Conservation (phyloP, 306 rosid species). For the Cercis canadensis region DNA sequence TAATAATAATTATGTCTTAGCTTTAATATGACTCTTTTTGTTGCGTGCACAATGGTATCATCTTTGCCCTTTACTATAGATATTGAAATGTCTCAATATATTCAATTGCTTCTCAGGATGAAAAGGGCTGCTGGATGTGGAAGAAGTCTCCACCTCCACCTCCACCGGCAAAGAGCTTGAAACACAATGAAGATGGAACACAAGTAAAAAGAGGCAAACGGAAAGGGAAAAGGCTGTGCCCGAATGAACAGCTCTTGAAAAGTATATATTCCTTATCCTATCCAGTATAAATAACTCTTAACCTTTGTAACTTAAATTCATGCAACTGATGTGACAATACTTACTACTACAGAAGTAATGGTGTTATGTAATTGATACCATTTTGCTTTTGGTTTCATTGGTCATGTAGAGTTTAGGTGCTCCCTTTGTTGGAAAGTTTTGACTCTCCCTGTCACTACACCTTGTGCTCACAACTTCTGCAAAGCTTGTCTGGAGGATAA, state of each 20-base stretch:
- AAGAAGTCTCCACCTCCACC: conserved; percentile 57
- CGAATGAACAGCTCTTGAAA: conserved; percentile 51
- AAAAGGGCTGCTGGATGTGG: conserved; percentile 65
- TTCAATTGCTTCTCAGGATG: conserved; percentile 52
- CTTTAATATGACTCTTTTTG: neutral
- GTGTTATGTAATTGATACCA: neutral
- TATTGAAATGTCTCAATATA: neutral
- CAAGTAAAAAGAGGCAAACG: conserved; percentile 19
- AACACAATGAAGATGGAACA: conserved; percentile 26
- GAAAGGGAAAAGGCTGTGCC: conserved; percentile 10
- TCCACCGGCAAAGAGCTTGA: no score
- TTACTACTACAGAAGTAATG: neutral
- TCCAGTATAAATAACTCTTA: neutral
- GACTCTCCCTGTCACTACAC: conserved; percentile 62
- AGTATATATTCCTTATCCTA: conserved; percentile 37
- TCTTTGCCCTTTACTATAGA: neutral
- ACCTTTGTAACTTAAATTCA: neutral
- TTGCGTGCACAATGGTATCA: neutral
- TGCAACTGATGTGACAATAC: neutral
- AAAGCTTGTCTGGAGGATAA: conserved; percentile 67
- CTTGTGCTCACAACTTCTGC: conserved; percentile 78
- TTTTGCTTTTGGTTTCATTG: conserved; percentile 2
- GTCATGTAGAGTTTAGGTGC: conserved; percentile 67
- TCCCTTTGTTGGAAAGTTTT: conserved; percentile 59
- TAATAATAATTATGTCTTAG: neutral